Percentiles rank a stretch among this genome's conserved stretches.
phyloP scores from a whole-genome alignment of 176 grass and related monocot genomes.

The Eremochloa ophiuroides region DNA sequence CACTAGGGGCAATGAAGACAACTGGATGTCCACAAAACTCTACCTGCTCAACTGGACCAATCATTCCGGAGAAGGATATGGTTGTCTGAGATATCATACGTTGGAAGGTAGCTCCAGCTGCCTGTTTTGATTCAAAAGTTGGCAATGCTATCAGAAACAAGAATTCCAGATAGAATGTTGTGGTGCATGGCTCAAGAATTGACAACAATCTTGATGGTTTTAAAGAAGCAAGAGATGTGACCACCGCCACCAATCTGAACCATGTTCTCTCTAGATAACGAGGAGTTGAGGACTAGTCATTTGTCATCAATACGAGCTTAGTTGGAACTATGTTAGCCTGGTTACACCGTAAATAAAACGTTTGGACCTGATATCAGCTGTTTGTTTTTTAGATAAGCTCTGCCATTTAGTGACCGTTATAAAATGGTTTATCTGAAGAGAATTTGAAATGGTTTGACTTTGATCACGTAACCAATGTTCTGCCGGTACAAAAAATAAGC shows the following conservation, averaged over 20 bases:
- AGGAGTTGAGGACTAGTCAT: not conserved
- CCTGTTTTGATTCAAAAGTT: conserved; percentile 41
- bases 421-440: not conserved
- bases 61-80: conserved; percentile 79
- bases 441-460: not conserved
- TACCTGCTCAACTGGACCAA: conserved; percentile 65
- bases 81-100: conserved; percentile 69
- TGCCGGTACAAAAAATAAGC: not conserved
- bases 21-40: conserved; percentile 71
- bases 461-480: too few species aligned
- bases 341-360: not conserved
- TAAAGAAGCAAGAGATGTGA: not conserved
- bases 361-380: not conserved
- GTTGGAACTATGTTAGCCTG: not conserved
- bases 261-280: too few species aligned
- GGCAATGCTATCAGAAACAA: conserved; percentile 13
- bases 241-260: not conserved
- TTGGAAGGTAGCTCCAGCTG: conserved; percentile 37
- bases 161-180: not conserved
- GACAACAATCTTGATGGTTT: not conserved
- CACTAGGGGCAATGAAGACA: conserved; percentile 80
- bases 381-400: not conserved
- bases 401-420: not conserved
- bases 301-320: not conserved
- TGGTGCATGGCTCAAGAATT: not conserved